Percentiles rank a stretch among this genome's conserved stretches.
Evolutionary conservation across 129 eudicot species (phyloP).

Genomic region (Flaveria trinervia): DNA sequence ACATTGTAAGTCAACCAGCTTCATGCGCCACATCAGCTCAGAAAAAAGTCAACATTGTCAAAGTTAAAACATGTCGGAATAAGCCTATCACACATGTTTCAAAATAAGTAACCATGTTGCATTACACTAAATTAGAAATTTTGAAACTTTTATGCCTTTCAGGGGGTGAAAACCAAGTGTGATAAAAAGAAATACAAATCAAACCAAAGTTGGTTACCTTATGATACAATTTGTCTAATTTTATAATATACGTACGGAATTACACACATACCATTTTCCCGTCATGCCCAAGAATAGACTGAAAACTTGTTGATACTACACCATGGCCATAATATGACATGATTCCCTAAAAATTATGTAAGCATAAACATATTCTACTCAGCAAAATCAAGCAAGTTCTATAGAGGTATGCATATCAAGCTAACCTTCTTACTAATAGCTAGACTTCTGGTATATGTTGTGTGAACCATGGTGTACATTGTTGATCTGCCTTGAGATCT

Average conservation of each 20-base stretch:
- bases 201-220: too few species aligned
- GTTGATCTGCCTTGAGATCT: slow-evolving; percentile 93
- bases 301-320: slow-evolving; percentile 41
- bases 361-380: slow-evolving; percentile 6
- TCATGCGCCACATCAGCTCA: too few species aligned
- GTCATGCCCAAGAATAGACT: slow-evolving; percentile 18
- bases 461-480: slow-evolving; percentile 86
- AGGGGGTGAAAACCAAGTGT: too few species aligned
- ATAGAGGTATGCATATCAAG: slow-evolving; percentile 10
- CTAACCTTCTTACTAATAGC: slow-evolving; percentile 46
- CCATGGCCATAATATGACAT: slow-evolving; percentile 37
- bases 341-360: slow-evolving; percentile 39
- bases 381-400: slow-evolving; percentile 20
- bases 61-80: too few species aligned
- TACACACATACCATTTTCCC: slow-evolving; percentile 45
- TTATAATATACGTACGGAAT: neutral
- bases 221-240: neutral
- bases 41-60: too few species aligned
- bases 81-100: too few species aligned
- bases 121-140: too few species aligned
- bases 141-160: too few species aligned
- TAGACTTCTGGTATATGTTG: slow-evolving; percentile 61
- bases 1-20: too few species aligned
- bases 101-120: too few species aligned
- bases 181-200: too few species aligned